A percentile compares a stretch with the other conserved stretches of the same genome.
These are phyloP conservation scores for Termitomyces sp. DNA, from an alignment of 1,284 basidiomycete genomes.

Conservation along the genomic window DNA sequence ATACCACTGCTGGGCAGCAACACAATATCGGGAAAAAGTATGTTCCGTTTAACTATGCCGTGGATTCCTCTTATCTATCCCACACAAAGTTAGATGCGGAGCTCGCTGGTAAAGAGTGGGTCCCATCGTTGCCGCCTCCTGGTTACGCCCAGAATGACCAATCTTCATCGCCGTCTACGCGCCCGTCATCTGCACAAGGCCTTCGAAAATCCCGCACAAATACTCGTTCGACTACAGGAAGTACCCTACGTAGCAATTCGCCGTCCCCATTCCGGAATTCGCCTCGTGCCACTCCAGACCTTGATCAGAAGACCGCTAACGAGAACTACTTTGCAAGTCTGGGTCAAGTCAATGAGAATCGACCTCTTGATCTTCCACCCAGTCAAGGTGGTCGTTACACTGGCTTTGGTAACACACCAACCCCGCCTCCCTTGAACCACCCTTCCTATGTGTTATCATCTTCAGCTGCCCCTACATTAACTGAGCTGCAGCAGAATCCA, in stretches of 20 bases:
- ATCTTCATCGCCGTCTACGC: constrained; percentile 41
- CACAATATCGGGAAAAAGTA: constrained; percentile 90
- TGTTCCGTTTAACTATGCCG: constrained; percentile 13
- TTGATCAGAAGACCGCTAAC: constrained; percentile 67
- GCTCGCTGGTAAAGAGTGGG: constrained; percentile 67
- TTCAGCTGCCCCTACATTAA: constrained; percentile 60
- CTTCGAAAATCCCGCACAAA: constrained; percentile 73
- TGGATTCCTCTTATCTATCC: constrained; percentile 11
- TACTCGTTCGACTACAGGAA: constrained; percentile 45
- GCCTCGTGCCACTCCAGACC: constrained; percentile 39
- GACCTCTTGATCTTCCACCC: constrained; percentile 70
- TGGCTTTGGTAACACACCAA: constrained; percentile 76
- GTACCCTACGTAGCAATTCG: constrained; percentile 46
- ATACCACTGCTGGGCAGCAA: constrained; percentile 89
- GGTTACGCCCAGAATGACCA: constrained; percentile 31
- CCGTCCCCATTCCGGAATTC: constrained; percentile 51
- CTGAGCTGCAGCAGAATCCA: constrained; percentile 78
- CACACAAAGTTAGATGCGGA: constrained; percentile 59
- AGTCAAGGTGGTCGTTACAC: constrained; percentile 83
- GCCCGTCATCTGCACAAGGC: constrained; percentile 64
- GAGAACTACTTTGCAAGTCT: constrained; percentile 73
- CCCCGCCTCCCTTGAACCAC: constrained; percentile 44
- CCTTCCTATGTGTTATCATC: constrained; percentile 67
- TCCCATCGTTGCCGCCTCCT: constrained; percentile 60
- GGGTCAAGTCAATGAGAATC: constrained; percentile 66